Evolutionary conservation across 2,329 filamentous ascomycete species (phyloP).

Genomic region (Hirsutella minnesotensis): DNA sequence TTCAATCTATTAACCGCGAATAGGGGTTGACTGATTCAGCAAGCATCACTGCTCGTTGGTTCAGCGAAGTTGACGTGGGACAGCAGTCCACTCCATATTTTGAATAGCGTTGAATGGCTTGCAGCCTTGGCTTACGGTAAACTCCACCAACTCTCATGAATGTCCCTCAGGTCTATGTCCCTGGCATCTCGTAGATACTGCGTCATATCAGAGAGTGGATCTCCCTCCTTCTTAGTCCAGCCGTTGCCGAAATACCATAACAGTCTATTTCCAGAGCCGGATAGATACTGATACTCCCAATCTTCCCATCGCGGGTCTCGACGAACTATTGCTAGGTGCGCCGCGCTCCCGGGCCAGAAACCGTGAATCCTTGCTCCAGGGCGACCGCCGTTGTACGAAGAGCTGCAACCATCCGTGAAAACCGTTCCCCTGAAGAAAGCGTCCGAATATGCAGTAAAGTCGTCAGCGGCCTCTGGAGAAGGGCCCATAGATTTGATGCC

Average conservation of each 20-base stretch:
- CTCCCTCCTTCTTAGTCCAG: slow-evolving; percentile 46
- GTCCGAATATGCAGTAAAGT: slow-evolving; percentile 48
- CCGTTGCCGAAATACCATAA: slow-evolving; percentile 57
- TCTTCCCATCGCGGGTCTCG: slow-evolving; percentile 45
- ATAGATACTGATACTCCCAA: slow-evolving; percentile 36
- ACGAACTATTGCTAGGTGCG: slow-evolving; percentile 47
- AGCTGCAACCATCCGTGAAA: slow-evolving; percentile 50
- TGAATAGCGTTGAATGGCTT: too few relatives aligned
- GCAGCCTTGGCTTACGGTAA: too few relatives aligned
- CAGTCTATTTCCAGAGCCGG: slow-evolving; percentile 36
- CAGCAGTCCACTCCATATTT: too few relatives aligned
- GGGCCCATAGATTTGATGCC: slow-evolving; percentile 52
- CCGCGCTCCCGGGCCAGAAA: slow-evolving; percentile 57
- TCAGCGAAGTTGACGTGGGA: too few relatives aligned
- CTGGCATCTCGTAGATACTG: slow-evolving; percentile 46
- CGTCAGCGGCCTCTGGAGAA: slow-evolving; percentile 45
- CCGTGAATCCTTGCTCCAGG: slow-evolving; percentile 54
- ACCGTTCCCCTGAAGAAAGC: slow-evolving; percentile 44
- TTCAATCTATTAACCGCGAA: too few relatives aligned
- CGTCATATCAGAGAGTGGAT: slow-evolving; percentile 46
- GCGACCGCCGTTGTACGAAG: slow-evolving; percentile 59
- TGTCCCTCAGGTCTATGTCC: slow-evolving; percentile 45
- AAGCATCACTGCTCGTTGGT: too few relatives aligned
- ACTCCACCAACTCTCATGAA: slow-evolving; percentile 60
- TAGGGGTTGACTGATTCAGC: too few relatives aligned